Evolutionary conservation across 1,139 yeast genomes (phyloP), one percentile per base, ranked within the genome.

Genomic region (Wickerhamomyces sp.): DNA sequence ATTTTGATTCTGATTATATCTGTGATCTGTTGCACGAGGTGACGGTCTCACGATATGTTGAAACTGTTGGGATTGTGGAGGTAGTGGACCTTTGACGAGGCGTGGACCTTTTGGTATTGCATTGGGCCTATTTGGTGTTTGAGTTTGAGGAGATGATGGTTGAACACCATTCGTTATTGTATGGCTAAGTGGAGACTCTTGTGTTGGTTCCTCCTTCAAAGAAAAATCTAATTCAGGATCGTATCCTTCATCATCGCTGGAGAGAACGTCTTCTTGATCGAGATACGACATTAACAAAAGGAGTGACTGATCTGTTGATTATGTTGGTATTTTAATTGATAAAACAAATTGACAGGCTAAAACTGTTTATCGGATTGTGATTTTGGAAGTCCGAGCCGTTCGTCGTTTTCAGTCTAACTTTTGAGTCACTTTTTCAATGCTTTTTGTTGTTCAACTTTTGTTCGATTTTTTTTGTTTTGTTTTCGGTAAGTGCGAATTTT

Each of bases 171-270:
- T 21, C 10, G 24, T 21, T 7, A 7, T 21, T 21, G 24, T 21
- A 21, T 21, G 25, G 25, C 6, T 26, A 14, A 26, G 7, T 29
- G 28, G 14, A 2, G 22, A n/a, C 8, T n/a, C 15, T 10, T 21
- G 3, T 12, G 7, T 24, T 24, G 5, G 17, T 28, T 15, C 30
- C 16, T 9, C 16, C 25, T 15, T 5, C 12, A 19, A 13, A 8
- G 24, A 7, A 15, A 30, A 15, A n/a, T 30, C 32, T 15, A 19
- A 14, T 19, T 36, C 37, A 18, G 48, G 50, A 18, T 44, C 50
- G 22, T 46, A 36, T 13, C 43, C 47, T 13, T 46, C 50, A 10
- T 39, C 48, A 28, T 42, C 43, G 12, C 41, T 40, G 10, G 37
- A 33, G 9, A 41, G 37, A 9, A 36, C 4, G 7, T 31, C 35